A percentile compares a stretch with the other conserved stretches of the same genome.
These are phyloP conservation scores for Ceratobasidium theobromae DNA, from an alignment of 1,284 basidiomycete species.

Conservation along the genomic window DNA sequence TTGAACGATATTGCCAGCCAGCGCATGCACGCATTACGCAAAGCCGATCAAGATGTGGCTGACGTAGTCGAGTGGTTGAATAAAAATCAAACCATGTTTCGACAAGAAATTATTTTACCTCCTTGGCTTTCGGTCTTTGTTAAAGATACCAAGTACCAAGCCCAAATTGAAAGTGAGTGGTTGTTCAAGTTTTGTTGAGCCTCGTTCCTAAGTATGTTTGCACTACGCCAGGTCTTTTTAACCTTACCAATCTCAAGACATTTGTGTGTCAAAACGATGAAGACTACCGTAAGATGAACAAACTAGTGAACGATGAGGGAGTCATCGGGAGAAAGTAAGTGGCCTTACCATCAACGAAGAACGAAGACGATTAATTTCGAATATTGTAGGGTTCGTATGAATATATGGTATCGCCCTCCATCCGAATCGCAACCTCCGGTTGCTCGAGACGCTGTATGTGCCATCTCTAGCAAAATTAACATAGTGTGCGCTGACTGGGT, in stretches of 20 bases:
- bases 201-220: not conserved
- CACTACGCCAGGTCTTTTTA: not conserved
- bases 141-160: slow-evolving; percentile 61
- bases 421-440: slow-evolving; percentile 1
- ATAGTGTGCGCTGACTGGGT: slow-evolving; percentile 32
- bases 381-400: slow-evolving; percentile 48
- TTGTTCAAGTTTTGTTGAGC: not conserved
- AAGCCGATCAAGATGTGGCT: slow-evolving; percentile 60
- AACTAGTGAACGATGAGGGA: slow-evolving; percentile 60
- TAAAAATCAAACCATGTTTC: slow-evolving; percentile 66
- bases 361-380: not conserved
- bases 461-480: not conserved
- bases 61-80: slow-evolving; percentile 79
- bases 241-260: slow-evolving; percentile 54
- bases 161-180: slow-evolving; percentile 66
- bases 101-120: slow-evolving; percentile 83
- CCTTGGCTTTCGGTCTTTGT: slow-evolving; percentile 72
- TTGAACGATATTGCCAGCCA: slow-evolving; percentile 63
- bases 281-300: slow-evolving; percentile 74
- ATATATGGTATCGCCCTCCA: slow-evolving; percentile 61
- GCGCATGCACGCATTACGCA: slow-evolving; percentile 45
- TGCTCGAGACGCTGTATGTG: slow-evolving; percentile 4
- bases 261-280: slow-evolving; percentile 85
- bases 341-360: not conserved
- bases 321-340: slow-evolving; percentile 48